phyloP scores from a whole-genome alignment of 176 grass and related monocot species.

The Aechmea fasciata region DNA sequence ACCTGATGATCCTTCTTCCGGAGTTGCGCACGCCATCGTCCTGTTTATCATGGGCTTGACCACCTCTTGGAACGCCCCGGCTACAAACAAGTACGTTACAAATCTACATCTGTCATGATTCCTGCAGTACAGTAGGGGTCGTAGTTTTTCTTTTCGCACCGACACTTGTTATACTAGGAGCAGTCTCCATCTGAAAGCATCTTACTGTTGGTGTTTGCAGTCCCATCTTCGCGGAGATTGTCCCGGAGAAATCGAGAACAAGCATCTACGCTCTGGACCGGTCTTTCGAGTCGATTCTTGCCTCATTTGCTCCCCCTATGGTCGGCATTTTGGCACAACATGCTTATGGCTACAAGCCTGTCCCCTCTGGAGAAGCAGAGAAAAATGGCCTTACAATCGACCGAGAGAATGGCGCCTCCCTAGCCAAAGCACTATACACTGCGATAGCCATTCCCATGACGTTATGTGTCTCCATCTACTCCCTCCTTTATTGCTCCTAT shows the following conservation, averaged over 20 bases:
- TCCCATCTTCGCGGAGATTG: constrained; percentile 93
- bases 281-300: constrained; percentile 66
- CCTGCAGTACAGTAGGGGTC: not conserved
- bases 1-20: constrained; percentile 40
- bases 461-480: constrained; percentile 65
- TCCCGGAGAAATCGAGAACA: constrained; percentile 74
- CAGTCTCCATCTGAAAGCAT: no score
- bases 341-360: constrained; percentile 57
- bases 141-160: not conserved
- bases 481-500: constrained; percentile 73
- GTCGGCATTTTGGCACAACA: constrained; percentile 65
- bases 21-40: constrained; percentile 48
- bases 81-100: constrained; percentile 76
- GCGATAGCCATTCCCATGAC: constrained; percentile 55
- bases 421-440: constrained; percentile 84
- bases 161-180: not conserved
- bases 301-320: constrained; percentile 70
- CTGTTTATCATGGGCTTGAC: constrained; percentile 81
- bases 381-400: constrained; percentile 25
- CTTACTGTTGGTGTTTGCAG: constrained; percentile 24
- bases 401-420: constrained; percentile 54
- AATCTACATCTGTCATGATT: not conserved
- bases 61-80: constrained; percentile 84
- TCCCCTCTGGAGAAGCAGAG: constrained; percentile 11
- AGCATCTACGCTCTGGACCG: constrained; percentile 76